phyloP scores from a whole-genome alignment of 164 flowering plant genomes.

The Cinnamomum micranthum region DNA sequence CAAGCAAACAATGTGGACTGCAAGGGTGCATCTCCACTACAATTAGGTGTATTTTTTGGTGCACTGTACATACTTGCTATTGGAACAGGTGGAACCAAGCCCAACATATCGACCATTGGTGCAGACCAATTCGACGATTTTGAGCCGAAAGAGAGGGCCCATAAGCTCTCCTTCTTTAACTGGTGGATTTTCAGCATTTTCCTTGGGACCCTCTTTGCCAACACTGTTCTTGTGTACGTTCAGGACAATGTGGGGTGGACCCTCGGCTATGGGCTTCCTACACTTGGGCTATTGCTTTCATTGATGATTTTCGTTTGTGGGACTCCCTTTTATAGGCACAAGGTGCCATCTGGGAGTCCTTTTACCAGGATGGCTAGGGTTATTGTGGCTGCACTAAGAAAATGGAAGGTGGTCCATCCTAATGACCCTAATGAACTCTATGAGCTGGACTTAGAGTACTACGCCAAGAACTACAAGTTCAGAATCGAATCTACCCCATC shows the following conservation, averaged over 20 bases:
- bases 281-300: constrained; percentile 23
- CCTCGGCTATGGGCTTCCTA: constrained; percentile 31
- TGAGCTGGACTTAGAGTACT: constrained; percentile 24
- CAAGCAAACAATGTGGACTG: neutral
- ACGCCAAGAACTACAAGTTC: constrained; percentile 14
- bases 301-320: constrained; percentile 23
- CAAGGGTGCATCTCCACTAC: constrained; percentile 15
- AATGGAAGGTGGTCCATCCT: constrained; percentile 21
- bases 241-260: constrained; percentile 33
- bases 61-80: constrained; percentile 23
- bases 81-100: constrained; percentile 31
- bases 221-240: constrained; percentile 29
- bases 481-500: constrained; percentile 23
- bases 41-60: constrained; percentile 19
- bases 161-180: constrained; percentile 33
- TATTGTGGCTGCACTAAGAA: constrained; percentile 21
- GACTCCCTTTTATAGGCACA: constrained; percentile 31
- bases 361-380: constrained; percentile 27
- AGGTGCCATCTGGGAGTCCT: constrained; percentile 28
- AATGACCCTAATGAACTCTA: constrained; percentile 26
- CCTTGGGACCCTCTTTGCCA: constrained; percentile 29
- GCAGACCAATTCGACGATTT: constrained; percentile 27
- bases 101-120: constrained; percentile 31
- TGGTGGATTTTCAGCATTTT: constrained; percentile 37
- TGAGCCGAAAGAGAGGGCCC: constrained; percentile 22